Base-by-base conservation (phyloP, 768 basidiomycete species). In the Suillus hirtellus region DNA sequence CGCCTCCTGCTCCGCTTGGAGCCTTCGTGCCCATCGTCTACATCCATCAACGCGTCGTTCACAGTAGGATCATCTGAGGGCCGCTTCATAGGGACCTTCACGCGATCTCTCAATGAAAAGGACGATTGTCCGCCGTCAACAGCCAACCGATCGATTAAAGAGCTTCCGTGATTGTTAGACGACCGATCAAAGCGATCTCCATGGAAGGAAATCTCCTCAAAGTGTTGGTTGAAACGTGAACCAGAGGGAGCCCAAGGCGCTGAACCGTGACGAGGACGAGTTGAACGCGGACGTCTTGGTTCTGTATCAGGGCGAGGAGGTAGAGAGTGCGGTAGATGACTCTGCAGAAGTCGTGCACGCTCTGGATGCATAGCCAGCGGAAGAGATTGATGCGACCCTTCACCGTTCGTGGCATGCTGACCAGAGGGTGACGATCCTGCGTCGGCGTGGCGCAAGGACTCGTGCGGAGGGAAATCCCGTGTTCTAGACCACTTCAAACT, bases 111-210 rank as follows among this genome's bases (percentile, higher is more conserved):
- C 60, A 81, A 62, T 5, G 66, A 67, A 37, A 62, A 59, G 62
- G 62, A 46, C 24, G 17, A 59, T 42, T 40, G 21, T 9, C 62
- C 66, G 35, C 60, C 71, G 35, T 72, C 70, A 17, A 78, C 62
- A 12, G 69, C 71, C 50, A 81, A 65, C 35, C 80, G 74, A 34
- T 81, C 80, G 31, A 81, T 63, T 19, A 81, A 65, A 0, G 80
- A 81, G 1, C 66, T 69, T 8, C 77, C 78, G 24, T 72, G 69
- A 42, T 61, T 65, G 37, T n/a, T 38, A 11, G 53, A 21, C 7
- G 59, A 19, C 10, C 63, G 66, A 21, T 63, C 67, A 10, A 64
- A 34, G 27, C 34, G 56, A 17, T 60, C 31, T 40, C 40, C 40
- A 42, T 15, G 5, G 56, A 42, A 42, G 37, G 21, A 3, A 31